Base-by-base conservation (phyloP, 106 monocot species). In the Acorus calamus region DNA sequence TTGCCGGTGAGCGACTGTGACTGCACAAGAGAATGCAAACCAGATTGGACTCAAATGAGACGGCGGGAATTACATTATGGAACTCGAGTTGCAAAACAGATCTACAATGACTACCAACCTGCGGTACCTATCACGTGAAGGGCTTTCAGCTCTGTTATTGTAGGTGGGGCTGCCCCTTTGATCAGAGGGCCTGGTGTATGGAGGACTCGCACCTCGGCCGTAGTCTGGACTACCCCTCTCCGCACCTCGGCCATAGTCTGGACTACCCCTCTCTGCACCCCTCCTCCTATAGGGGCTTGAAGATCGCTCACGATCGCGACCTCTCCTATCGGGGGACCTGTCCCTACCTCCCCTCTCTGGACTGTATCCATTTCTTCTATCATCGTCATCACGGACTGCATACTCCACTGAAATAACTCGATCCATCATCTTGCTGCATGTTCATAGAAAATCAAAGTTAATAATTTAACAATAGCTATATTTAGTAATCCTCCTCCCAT, bases 391-490 rank as follows among this genome's bases (percentile, higher is more conserved):
- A 51, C 91, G 81, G 59, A 88, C 60, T 4, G 96, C 90, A 75
- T 91, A 96, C 60, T 96, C 96, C n/a, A 96, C 91, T 4, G 96
- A 80, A 62, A 96, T 82, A 62, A 91, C 76, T 57, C 83, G 77
- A 70, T 96, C 96, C 84, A 96, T 69, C 77, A 96, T 70, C 59
- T 82, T 85, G 74, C 96, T 91, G 80, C 71, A 80, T 2, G 67
- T 46, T 11, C 45, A 51, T 45, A 50, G 43, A 43, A 60, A 14
- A 57, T 54, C 11, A 53, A 55, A 46, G 28, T 53, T 28, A 47
- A 49, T 48, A 69, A 47, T 8, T 8, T 66, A 3, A 3, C 5
- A 63, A 28, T 28, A 28, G 28, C 28, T 28, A 28, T 28, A 28
- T 28, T 28, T 28, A 28, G 0, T 28, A 0, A 28, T 28, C 28